A percentile compares a stretch with the other conserved stretches of the same genome.
These are phyloP conservation scores for Telopea speciosissima DNA, from an alignment of 177 flowering plant genomes.

Conservation along the genomic window DNA sequence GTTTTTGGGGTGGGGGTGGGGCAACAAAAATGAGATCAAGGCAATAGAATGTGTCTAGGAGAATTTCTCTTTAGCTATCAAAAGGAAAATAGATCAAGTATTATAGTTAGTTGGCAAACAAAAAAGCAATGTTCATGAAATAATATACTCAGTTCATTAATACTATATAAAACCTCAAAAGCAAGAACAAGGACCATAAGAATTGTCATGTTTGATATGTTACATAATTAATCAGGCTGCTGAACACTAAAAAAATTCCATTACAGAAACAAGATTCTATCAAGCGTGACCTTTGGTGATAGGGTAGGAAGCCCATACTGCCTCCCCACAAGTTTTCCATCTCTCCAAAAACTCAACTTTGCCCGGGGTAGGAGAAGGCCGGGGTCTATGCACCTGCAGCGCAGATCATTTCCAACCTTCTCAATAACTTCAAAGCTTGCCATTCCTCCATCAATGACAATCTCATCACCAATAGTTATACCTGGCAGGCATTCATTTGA, in stretches of 20 bases:
- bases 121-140: not conserved
- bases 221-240: not conserved
- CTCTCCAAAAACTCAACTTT: constrained; percentile 80
- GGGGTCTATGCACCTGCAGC: constrained; percentile 71
- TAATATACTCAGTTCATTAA: not conserved
- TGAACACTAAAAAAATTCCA: not conserved
- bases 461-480: constrained; percentile 63
- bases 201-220: not conserved
- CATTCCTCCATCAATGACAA: constrained; percentile 91
- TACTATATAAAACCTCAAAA: not conserved
- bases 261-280: not conserved
- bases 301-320: constrained; percentile 51
- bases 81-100: not conserved
- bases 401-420: constrained; percentile 58
- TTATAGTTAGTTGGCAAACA: not conserved
- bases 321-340: constrained; percentile 58
- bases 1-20: too few species aligned
- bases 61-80: not conserved
- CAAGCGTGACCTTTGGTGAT: constrained; percentile 50
- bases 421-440: constrained; percentile 75
- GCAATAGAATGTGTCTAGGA: not conserved
- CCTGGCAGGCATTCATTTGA: constrained; percentile 30
- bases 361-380: constrained; percentile 72
- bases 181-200: not conserved
- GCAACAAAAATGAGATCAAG: too few species aligned